Base-by-base conservation (phyloP, 2,329 filamentous ascomycete species). In the Myriangium duriaei region DNA sequence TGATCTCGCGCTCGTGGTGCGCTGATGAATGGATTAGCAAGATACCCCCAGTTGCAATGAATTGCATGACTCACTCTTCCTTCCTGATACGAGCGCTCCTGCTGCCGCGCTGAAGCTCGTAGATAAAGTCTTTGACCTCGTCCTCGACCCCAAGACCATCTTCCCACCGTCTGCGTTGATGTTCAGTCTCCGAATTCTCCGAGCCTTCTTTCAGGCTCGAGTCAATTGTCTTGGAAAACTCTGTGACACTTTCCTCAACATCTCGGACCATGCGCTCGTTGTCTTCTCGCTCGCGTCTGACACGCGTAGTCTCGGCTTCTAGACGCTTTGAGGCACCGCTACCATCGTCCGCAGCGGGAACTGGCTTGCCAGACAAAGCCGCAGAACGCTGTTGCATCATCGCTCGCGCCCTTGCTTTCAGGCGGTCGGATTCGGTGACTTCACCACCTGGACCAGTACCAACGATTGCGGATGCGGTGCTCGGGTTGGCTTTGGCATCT, bases 351-450 rank as follows among this genome's bases (percentile, higher is more conserved):
- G 64, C 66, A 30, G 79, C 65, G 54, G 87, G 87, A n/a, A 77
- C 62, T 54, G 87, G 86, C 59, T 80, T 85, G 41, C 91, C 91
- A 14, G 86, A 85, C 45, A 98, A 65, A 12, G 91, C 88, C 40
- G 91, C 91, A 48, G 91, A 87, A 42, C 91, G 81, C 53, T 94
- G 87, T 63, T 96, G 88, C 91, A 98, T 98, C 77, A 95, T 93
- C 28, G 88, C 88, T 63, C 87, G 93, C 19, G 91, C 88, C 49
- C 87, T 77, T 24, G 91, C 91, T 65, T 95, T 96, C 48, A 96
- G 74, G 38, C 88, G 77, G 61, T 98, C 91, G 3, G 85, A 81
- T 60, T 98, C 91, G 0, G 91, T 98, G 30, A 98, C 76, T 31
- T 76, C 64, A 37, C 91, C 91, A 30, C 88, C 88, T 41, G 87